phyloP scores from a whole-genome alignment of 345 rosid genomes.

The Hibiscus tridactylites region DNA sequence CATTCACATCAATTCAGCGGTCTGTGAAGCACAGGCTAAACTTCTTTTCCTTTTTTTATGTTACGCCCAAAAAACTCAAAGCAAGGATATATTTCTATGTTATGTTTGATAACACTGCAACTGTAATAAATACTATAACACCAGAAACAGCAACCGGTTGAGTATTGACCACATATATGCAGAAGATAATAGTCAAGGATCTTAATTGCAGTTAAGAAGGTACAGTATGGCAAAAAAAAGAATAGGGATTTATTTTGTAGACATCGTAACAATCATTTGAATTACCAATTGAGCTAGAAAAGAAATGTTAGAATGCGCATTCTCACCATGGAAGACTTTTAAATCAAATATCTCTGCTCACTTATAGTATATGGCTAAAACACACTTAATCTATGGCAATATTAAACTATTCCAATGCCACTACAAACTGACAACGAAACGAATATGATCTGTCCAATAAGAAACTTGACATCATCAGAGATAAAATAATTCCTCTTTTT shows the following conservation, averaged over 20 bases:
- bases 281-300: background rate
- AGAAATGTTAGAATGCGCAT: background rate
- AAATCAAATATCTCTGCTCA: background rate
- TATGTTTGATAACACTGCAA: background rate
- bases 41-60: background rate
- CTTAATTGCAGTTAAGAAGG: background rate
- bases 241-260: background rate
- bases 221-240: background rate
- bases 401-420: background rate
- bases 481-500: background rate
- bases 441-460: background rate
- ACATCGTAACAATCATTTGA: background rate
- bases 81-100: background rate
- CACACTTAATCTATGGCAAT: background rate
- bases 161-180: background rate
- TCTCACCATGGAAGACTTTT: background rate
- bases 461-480: background rate
- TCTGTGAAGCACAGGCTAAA: background rate
- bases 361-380: background rate
- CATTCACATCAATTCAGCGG: background rate
- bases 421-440: background rate
- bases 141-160: background rate
- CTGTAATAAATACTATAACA: background rate
- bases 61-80: background rate
- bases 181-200: background rate